phyloP scores from a whole-genome alignment of 345 rosid genomes.

The Salix caprea region DNA sequence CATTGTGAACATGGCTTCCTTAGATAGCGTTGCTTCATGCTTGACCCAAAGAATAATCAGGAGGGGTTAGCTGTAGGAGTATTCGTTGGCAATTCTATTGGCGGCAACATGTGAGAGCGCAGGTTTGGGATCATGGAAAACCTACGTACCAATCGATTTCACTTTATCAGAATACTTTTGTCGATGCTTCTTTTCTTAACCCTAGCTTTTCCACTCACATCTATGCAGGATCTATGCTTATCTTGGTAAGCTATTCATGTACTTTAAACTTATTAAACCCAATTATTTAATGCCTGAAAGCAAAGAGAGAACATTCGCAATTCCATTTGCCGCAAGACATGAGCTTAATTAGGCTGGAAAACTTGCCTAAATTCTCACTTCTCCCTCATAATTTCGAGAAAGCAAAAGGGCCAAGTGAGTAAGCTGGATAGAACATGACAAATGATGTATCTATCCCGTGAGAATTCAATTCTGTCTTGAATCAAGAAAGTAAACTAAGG shows the following conservation, averaged over 20 bases:
- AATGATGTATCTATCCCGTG: background rate
- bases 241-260: background rate
- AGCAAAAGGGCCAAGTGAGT: background rate
- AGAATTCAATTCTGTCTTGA: background rate
- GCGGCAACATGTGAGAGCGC: background rate
- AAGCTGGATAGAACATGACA: background rate
- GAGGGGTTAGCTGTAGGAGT: no score
- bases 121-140: background rate
- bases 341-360: background rate
- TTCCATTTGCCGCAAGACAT: background rate
- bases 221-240: conserved; percentile 7
- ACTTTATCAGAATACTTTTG: background rate
- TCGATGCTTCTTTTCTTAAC: no score
- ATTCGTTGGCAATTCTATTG: background rate
- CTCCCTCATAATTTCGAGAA: background rate
- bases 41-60: background rate
- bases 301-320: background rate
- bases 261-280: background rate
- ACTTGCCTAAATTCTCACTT: background rate
- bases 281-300: background rate
- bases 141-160: background rate
- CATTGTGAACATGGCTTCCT: no score
- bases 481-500: no score
- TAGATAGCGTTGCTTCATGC: background rate
- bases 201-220: background rate